phyloP scores from a whole-genome alignment of 371 early-diverging fungal genomes.

The Amoeboaphelidium occidentale region DNA sequence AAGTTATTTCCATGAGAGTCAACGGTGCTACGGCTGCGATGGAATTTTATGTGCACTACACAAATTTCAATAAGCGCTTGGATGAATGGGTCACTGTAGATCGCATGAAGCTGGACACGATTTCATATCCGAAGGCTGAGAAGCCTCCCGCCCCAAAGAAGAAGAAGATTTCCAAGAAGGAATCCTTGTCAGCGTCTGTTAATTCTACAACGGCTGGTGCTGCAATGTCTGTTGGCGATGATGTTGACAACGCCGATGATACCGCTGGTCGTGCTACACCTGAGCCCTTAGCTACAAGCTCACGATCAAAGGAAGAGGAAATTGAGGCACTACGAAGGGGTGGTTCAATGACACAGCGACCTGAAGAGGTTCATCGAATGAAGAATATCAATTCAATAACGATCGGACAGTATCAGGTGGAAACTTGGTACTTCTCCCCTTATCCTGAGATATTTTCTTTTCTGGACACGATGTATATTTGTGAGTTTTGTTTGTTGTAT shows the following conservation, averaged over 20 bases:
- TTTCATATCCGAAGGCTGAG: slow-evolving; percentile 32
- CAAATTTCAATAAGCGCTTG: slow-evolving; percentile 92
- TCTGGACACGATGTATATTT: slow-evolving; percentile 41
- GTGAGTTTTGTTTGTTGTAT: slow-evolving; percentile 93
- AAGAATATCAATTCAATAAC: background rate
- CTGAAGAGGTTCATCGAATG: slow-evolving; percentile 34
- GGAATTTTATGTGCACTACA: slow-evolving; percentile 92
- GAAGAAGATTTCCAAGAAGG: slow-evolving; percentile 3
- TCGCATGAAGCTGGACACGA: slow-evolving; percentile 37
- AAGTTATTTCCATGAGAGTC: background rate
- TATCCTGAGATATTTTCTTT: slow-evolving; percentile 88
- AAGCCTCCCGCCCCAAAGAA: slow-evolving; percentile 7
- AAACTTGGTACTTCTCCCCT: slow-evolving; percentile 94
- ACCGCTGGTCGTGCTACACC: too few relatives aligned
- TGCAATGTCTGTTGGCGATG: too few relatives aligned
- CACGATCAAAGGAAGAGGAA: slow-evolving; percentile 71
- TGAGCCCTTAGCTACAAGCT: too few relatives aligned
- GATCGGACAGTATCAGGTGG: slow-evolving; percentile 54
- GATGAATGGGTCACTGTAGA: slow-evolving; percentile 90
- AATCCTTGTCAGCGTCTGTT: background rate
- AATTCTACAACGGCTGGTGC: too few relatives aligned
- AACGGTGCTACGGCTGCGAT: background rate
- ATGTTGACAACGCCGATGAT: background rate
- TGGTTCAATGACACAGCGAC: slow-evolving; percentile 87
- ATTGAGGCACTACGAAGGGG: slow-evolving; percentile 64